Evolutionary conservation across 805 yeast genomes (phyloP), one percentile per base, ranked within the genome.

Genomic region (Metschnikowia aberdeeniae): DNA sequence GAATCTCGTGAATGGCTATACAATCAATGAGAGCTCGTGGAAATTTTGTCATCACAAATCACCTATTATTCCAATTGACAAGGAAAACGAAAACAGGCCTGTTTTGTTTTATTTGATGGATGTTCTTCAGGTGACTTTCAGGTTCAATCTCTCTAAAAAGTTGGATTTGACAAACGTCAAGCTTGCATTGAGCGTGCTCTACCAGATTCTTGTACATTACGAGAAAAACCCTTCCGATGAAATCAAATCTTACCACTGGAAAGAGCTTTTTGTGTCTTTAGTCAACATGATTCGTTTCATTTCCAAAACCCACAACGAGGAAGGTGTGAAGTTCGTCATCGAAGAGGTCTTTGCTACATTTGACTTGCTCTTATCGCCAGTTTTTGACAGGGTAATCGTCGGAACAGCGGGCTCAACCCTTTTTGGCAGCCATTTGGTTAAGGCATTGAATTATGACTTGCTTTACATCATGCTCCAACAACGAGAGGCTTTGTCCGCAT

Each of bases 21-120:
- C 35, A 19, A 59, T 61, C 44, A 62, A 72, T 41, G 75, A 70
- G 45, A 61, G 60, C 55, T 62, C 62, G 43, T 72, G 73, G 72
- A 72, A 71, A 50, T 52, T 71, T 34, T 67, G 72, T 30, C 77
- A 69, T 45, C 76, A 72, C 43, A 59, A 56, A 41, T 43, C 51
- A 11, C 75, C 76, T 1, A 42, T 64, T 9, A 51, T 72, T 3
- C 71, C 72, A 10, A 48, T 41, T 24, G 45, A 42, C 22, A 34
- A 38, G 14, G 31, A 20, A 26, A 34, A 37, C 19, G 47, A 46
- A 5, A 31, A 46, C 10, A 68, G 67, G 35, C 58, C 68, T 2
- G 46, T 64, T 9, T 50, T 65, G 31, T 60, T 70, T 24, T 72
- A 51, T 34, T 31, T 50, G 12, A 32, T 53, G 14, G 54, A 53